Evolutionary conservation across 176 grass and related monocot genomes (phyloP).

Genomic region (Cenchrus purpureus): DNA sequence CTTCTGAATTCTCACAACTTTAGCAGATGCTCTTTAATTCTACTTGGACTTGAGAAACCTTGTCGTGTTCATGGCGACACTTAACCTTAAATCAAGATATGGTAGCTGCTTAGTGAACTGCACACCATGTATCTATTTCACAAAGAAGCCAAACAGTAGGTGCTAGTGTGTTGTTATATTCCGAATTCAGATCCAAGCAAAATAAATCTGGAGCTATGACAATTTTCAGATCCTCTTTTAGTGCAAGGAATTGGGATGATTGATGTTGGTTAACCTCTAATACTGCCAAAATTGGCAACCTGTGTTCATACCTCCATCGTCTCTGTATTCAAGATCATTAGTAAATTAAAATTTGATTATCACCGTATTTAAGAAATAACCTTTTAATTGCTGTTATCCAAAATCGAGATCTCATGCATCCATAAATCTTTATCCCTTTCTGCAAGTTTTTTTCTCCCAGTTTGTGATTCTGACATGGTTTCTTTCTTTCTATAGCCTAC

Average conservation of each 20-base stretch:
- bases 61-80: slow-evolving; percentile 4
- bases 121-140: slow-evolving; percentile 16
- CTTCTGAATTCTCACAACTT: slow-evolving; percentile 18
- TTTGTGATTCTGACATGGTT: slow-evolving; percentile 9
- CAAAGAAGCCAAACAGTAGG: neutral
- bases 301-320: neutral
- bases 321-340: neutral
- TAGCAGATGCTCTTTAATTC: neutral
- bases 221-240: neutral
- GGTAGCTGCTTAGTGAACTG: neutral
- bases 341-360: neutral
- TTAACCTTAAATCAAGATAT: slow-evolving; percentile 10
- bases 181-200: slow-evolving; percentile 21
- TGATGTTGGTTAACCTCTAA: neutral
- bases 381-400: neutral
- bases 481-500: slow-evolving; percentile 61
- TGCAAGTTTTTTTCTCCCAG: neutral
- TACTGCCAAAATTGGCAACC: neutral
- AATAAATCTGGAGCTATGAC: neutral
- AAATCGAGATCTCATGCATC: neutral
- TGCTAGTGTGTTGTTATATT: neutral
- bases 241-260: slow-evolving; percentile 4
- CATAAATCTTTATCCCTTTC: neutral
- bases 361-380: neutral
- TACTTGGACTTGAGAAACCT: neutral